Evolutionary conservation across 2,329 filamentous ascomycete genomes (phyloP), one percentile per base, ranked within the genome.

Genomic region (Ascochyta lentis): DNA sequence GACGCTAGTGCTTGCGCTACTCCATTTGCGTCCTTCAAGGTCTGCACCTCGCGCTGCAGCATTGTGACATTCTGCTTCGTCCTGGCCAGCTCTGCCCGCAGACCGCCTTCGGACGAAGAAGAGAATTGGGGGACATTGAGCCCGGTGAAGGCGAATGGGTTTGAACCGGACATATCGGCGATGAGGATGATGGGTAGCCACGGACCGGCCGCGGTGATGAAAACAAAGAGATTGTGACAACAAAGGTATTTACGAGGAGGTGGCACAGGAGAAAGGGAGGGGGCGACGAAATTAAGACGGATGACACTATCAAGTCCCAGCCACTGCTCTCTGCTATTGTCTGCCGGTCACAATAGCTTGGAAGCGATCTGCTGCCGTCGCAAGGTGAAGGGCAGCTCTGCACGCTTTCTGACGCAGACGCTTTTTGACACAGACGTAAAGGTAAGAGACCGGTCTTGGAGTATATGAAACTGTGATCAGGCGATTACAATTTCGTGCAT

Each of bases 171-270:
- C 50, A 48, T 54, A 4, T 6, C 15, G 34, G 10, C 22, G 27
- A 49, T n/a, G n/a, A 19, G 26, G 7, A 16, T 6, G 2, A 4
- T 35, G n/a, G 16, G 10, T 26, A 2, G 22, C 12, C 31, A 33
- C 40, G 34, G 38, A 23, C 26, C 27, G 12, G 44, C 43, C 27
- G 42, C 24, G 35, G 27, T 26, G 33, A n/a, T 22, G 37, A n/a
- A 40, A 45, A 49, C 40, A 54, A 49, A 49, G 51, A 22, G 33
- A 10, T 24, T 39, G 26, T n/a, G 13, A 27, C n/a, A 40, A 45
- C 26, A 49, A 54, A 49, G 50, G 9, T 5, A 12, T 34, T 19
- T 27, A n/a, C 23, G n/a, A 4, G 23, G 5, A 13, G 7, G n/a
- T 24, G 6, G 1, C 19, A 24, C 2, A 8, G 8, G 19, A 27